phyloP scores from a whole-genome alignment of 2,329 filamentous ascomycete species.

The Fusarium palustre region DNA sequence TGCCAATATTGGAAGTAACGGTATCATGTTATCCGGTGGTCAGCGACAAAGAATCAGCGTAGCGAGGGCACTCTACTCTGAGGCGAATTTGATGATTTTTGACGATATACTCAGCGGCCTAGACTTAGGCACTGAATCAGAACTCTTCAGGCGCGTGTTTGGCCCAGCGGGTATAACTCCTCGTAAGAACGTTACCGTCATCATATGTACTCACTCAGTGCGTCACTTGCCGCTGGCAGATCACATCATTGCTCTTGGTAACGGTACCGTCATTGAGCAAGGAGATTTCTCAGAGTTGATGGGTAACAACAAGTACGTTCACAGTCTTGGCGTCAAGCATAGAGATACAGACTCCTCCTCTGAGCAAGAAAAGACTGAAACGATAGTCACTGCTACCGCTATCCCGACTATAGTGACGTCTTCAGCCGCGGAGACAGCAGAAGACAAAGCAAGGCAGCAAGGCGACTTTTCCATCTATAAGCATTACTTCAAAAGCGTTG shows the following conservation, averaged over 20 bases:
- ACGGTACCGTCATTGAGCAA: constrained; percentile 58
- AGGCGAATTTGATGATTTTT: constrained; percentile 55
- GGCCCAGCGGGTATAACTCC: constrained; percentile 56
- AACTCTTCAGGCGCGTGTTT: constrained; percentile 59
- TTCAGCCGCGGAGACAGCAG: constrained; percentile 4
- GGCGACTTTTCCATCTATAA: constrained; percentile 52
- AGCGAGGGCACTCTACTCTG: constrained; percentile 59
- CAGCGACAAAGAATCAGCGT: constrained; percentile 55
- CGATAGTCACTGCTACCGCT: neutral
- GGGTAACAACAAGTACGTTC: constrained; percentile 54
- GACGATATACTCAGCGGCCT: constrained; percentile 61
- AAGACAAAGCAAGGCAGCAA: constrained; percentile 46
- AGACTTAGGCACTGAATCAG: constrained; percentile 58
- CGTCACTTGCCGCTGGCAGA: constrained; percentile 54
- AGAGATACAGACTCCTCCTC: constrained; percentile 7
- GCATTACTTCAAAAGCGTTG: constrained; percentile 51
- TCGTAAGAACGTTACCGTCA: constrained; percentile 53
- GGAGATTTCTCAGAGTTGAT: constrained; percentile 46
- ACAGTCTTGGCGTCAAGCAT: constrained; percentile 52
- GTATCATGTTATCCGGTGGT: constrained; percentile 58
- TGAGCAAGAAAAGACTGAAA: neutral
- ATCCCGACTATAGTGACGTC: neutral
- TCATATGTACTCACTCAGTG: constrained; percentile 55
- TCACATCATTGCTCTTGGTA: constrained; percentile 60
- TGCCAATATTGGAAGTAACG: constrained; percentile 56